These are phyloP conservation scores for Lyophyllum atratum DNA, from an alignment of 768 basidiomycete species.

Conservation along the genomic window DNA sequence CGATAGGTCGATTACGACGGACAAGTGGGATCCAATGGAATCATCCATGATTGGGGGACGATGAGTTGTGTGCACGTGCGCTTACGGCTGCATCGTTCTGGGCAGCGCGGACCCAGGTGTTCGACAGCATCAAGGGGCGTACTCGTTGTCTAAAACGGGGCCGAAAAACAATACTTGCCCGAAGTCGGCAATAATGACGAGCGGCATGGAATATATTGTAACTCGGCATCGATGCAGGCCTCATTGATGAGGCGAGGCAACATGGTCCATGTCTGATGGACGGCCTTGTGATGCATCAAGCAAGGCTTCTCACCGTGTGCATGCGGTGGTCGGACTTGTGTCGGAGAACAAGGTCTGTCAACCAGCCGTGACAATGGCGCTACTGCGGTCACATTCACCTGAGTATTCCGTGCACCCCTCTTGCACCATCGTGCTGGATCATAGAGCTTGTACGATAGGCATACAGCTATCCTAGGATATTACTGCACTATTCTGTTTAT, in stretches of 20 bases:
- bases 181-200: constrained; percentile 4
- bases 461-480: not conserved
- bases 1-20: constrained; percentile 83
- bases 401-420: not conserved
- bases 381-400: constrained; percentile 7
- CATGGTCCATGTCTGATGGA: constrained; percentile 15
- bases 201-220: too few relatives aligned
- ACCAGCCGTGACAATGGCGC: constrained; percentile 8
- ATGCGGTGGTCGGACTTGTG: constrained; percentile 4
- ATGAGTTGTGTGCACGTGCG: not conserved
- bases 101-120: too few relatives aligned
- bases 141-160: too few relatives aligned
- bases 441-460: not conserved
- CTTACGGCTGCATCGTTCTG: not conserved
- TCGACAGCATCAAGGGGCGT: too few relatives aligned
- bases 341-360: constrained; percentile 6
- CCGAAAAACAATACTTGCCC: not conserved
- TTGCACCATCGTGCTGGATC: not conserved
- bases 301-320: constrained; percentile 2
- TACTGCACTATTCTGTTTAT: constrained; percentile 1
- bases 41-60: constrained; percentile 27
- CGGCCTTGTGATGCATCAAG: constrained; percentile 12
- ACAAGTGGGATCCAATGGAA: constrained; percentile 55
- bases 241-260: constrained; percentile 6
- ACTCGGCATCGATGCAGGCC: not conserved